Evolutionary conservation across 2,329 filamentous ascomycete species (phyloP), one percentile per base, ranked within the genome.

Genomic region (Aureobasidium lini): DNA sequence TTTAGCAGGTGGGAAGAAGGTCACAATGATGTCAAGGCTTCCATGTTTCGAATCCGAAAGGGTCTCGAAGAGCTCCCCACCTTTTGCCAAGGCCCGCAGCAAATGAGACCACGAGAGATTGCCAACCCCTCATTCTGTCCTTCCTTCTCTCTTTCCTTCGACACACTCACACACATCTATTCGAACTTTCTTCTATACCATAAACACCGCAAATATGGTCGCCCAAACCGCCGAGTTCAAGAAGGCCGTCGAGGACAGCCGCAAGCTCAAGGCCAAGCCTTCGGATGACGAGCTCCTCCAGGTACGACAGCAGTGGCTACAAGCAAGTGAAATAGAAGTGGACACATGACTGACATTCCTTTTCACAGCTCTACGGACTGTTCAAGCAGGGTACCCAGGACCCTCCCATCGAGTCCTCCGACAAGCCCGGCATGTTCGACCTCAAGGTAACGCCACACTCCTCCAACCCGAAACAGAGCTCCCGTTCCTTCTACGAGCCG

Each of bases 191-290:
- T 7, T 37, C 6, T 15, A 43, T 15, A 56, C 16, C 9, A 43
- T 16, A 36, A 3, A 5, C 32, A 46, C 28, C 13, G 23, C 15
- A 44, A 62, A 60, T 10, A 65, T 65, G 64, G 60, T 60, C 59
- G 62, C 62, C 50, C 62, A 63, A 52, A 47, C 67, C 50, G 60
- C 95, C 70, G 89, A 95, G 75, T 95, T 95, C 81, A 91, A 89
- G 79, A 90, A 94, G 77, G 85, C 85, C 63, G 77, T 81, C 67
- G 71, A 69, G 64, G 85, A 88, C 75, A 84, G 81, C 75, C 84
- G 83, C 75, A 86, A 87, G 80, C 79, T 89, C 64, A 82, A 81
- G 66, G 72, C 76, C 65, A 86, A 86, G 81, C 86, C 86, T 57
- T 71, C 65, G 69, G 82, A 84, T 75, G 79, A 84, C 18, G 82